Conservation (phyloP, 2,329 filamentous ascomycete species). For the Aspergillus pseudoglaucus region DNA sequence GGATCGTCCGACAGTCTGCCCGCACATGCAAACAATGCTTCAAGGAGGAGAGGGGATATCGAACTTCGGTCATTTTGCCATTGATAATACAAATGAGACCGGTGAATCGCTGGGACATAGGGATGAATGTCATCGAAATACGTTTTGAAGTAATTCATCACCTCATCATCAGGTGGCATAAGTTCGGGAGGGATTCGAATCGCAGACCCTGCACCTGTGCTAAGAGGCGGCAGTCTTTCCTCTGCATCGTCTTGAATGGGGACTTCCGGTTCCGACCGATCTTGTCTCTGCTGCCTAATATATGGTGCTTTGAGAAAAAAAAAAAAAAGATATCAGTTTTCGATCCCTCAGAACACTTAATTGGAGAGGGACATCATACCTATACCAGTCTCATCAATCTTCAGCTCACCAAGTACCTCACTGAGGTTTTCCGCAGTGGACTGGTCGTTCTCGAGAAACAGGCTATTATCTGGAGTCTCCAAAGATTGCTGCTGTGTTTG, state of each 20-base stretch:
- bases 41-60: conserved; percentile 81
- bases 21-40: conserved; percentile 86
- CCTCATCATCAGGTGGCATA: conserved; percentile 82
- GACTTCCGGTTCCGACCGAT: conserved; percentile 47
- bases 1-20: conserved; percentile 77
- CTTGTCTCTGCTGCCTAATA: conserved; percentile 59
- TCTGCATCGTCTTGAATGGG: conserved; percentile 63
- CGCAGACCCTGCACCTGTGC: conserved; percentile 63
- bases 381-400: conserved; percentile 79
- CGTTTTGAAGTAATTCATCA: conserved; percentile 77
- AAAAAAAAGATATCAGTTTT: conserved; percentile 5
- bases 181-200: conserved; percentile 86
- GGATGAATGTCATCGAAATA: conserved; percentile 89
- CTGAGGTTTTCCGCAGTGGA: conserved; percentile 67
- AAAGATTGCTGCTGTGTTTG: conserved; percentile 17
- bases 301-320: conserved; percentile 61
- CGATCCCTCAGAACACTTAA: conserved; percentile 3
- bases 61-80: conserved; percentile 78
- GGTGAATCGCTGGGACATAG: conserved; percentile 84
- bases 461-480: conserved; percentile 35
- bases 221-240: conserved; percentile 60
- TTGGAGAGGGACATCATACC: conserved; percentile 49
- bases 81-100: conserved; percentile 74
- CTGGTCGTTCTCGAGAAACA: conserved; percentile 55
- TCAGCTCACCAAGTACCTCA: conserved; percentile 76